A percentile compares a stretch with the other conserved stretches of the same genome.
phyloP scores from a whole-genome alignment of 208 protist genomes.

The Trypanosoma caninum region DNA sequence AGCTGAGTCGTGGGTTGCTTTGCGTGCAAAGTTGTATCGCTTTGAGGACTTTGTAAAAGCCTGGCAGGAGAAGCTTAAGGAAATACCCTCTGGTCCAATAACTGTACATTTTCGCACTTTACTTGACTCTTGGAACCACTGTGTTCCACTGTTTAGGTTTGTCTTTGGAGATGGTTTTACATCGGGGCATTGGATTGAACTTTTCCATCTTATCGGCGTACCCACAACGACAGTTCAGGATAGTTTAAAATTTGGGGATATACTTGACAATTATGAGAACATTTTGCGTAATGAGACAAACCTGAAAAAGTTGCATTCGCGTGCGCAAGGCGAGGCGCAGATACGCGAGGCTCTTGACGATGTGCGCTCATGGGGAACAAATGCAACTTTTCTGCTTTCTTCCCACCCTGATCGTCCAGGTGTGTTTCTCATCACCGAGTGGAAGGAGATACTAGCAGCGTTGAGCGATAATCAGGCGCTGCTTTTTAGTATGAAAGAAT shows the following conservation, averaged over 20 bases:
- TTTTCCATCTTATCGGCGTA: slow-evolving; percentile 90
- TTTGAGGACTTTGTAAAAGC: slow-evolving; percentile 94
- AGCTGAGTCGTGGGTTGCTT: slow-evolving; percentile 92
- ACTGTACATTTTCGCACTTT: slow-evolving; percentile 86
- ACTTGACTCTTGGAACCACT: slow-evolving; percentile 82
- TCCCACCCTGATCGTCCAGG: slow-evolving; percentile 69
- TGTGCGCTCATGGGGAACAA: slow-evolving; percentile 89
- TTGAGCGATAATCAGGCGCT: slow-evolving; percentile 97
- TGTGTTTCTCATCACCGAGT: slow-evolving; percentile 95
- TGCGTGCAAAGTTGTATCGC: slow-evolving; percentile 90
- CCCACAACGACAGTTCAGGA: slow-evolving; percentile 80
- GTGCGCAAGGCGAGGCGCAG: slow-evolving; percentile 95
- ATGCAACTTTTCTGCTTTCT: slow-evolving; percentile 81
- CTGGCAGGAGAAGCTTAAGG: slow-evolving; percentile 91
- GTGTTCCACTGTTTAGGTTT: slow-evolving; percentile 89
- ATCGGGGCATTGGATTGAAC: slow-evolving; percentile 92
- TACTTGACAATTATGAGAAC: slow-evolving; percentile 73
- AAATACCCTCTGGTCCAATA: slow-evolving; percentile 70
- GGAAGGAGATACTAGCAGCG: slow-evolving; percentile 94
- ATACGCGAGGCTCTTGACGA: slow-evolving; percentile 96
- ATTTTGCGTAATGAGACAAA: slow-evolving; percentile 75
- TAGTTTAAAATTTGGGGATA: slow-evolving; percentile 89
- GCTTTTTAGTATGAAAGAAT: slow-evolving; percentile 96
- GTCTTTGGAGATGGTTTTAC: slow-evolving; percentile 95
- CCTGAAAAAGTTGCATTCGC: slow-evolving; percentile 92